Percentiles rank a stretch among this genome's conserved stretches.
phyloP scores from a whole-genome alignment of 2,329 filamentous ascomycete species.

The Bipolaris cookei region DNA sequence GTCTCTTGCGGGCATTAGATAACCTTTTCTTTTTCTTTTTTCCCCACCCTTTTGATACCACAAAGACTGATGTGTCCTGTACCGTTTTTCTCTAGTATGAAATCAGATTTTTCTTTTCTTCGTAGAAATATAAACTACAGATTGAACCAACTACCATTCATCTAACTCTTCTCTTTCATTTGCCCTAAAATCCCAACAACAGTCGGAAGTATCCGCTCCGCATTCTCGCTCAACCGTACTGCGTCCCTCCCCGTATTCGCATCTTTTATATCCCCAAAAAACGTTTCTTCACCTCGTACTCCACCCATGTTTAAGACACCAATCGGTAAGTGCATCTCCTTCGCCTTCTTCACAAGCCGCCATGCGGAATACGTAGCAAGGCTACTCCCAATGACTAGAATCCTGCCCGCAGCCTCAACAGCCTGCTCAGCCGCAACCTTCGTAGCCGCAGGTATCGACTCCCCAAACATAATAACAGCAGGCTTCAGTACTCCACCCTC shows the following conservation, averaged over 20 bases:
- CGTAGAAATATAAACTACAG: background rate
- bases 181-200: slow-evolving; percentile 37
- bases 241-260: slow-evolving; percentile 46
- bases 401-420: slow-evolving; percentile 72
- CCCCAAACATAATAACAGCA: slow-evolving; percentile 95
- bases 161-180: slow-evolving; percentile 13
- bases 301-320: slow-evolving; percentile 89
- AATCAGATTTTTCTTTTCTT: background rate
- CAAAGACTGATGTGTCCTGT: background rate
- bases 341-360: slow-evolving; percentile 83
- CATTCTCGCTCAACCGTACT: slow-evolving; percentile 50
- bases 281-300: slow-evolving; percentile 76
- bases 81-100: background rate
- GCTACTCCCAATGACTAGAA: slow-evolving; percentile 86
- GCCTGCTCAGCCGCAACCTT: slow-evolving; percentile 80
- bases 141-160: background rate
- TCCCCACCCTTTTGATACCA: background rate
- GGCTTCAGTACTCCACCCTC: slow-evolving; percentile 84
- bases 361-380: slow-evolving; percentile 95
- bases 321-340: slow-evolving; percentile 82
- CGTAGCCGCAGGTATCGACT: slow-evolving; percentile 73
- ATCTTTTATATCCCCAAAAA: slow-evolving; percentile 66
- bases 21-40: background rate
- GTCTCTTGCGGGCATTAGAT: background rate
- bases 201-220: slow-evolving; percentile 48